Evolutionary conservation across 202 grass and related monocot genomes (phyloP).

Genomic region (Digitaria exilis): DNA sequence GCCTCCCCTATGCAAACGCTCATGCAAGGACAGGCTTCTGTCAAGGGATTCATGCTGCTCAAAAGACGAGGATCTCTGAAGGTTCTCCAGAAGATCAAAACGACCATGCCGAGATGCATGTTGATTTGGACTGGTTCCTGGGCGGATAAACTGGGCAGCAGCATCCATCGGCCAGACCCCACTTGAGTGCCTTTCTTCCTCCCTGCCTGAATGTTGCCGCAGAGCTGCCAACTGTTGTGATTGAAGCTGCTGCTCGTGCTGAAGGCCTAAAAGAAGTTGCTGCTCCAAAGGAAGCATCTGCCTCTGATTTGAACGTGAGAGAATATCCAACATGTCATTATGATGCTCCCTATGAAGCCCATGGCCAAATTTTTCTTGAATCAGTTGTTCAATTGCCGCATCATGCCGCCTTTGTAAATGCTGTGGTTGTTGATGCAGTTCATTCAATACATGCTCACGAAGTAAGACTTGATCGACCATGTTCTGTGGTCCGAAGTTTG

Average conservation of each 20-base stretch:
- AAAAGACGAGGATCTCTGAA: conserved; percentile 56
- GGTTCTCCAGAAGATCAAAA: conserved; percentile 63
- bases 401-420: conserved; percentile 83
- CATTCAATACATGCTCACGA: conserved; percentile 78
- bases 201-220: conserved; percentile 61
- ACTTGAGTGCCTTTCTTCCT: conserved; percentile 79
- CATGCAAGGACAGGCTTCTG: conserved; percentile 64
- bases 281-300: conserved; percentile 82
- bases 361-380: conserved; percentile 87
- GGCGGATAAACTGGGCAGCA: conserved; percentile 61
- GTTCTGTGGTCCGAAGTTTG: conserved; percentile 56
- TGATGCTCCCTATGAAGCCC: conserved; percentile 61
- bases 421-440: conserved; percentile 71
- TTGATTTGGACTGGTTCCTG: conserved; percentile 66
- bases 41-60: conserved; percentile 70
- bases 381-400: conserved; percentile 83
- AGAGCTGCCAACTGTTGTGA: conserved; percentile 72
- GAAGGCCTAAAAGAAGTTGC: conserved; percentile 78
- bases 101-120: conserved; percentile 56
- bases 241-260: conserved; percentile 82
- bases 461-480: conserved; percentile 69
- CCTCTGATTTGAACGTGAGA: conserved; percentile 68
- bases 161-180: conserved; percentile 75
- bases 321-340: conserved; percentile 65
- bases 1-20: conserved; percentile 63